Conservation (phyloP, 2,329 filamentous ascomycete genomes). For the Beauveria brongniartii region DNA sequence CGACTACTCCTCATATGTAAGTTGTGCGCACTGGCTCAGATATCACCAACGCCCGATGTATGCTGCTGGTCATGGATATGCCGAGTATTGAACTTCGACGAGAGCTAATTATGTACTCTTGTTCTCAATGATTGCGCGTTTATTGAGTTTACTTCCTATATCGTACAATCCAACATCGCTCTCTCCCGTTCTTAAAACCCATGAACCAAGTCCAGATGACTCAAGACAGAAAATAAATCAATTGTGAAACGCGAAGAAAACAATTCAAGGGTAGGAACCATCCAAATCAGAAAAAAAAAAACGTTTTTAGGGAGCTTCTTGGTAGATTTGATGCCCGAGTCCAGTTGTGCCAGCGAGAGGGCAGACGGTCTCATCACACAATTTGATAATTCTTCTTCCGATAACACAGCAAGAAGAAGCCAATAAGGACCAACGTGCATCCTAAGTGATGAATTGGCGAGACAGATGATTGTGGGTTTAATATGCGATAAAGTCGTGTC, state of each 20-base stretch:
- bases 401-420: not conserved
- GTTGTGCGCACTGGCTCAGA: too few relatives aligned
- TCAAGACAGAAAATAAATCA: not conserved
- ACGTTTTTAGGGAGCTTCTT: not conserved
- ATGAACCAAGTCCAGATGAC: not conserved
- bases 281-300: not conserved
- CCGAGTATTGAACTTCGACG: not conserved
- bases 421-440: not conserved
- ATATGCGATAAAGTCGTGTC: not conserved
- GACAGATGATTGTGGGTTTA: not conserved
- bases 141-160: constrained; percentile 9
- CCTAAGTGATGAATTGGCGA: not conserved
- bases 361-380: not conserved
- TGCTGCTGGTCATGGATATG: too few relatives aligned
- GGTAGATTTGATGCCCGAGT: not conserved
- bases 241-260: not conserved
- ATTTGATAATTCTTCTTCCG: not conserved
- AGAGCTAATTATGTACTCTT: not conserved
- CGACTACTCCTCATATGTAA: too few relatives aligned
- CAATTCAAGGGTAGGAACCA: not conserved
- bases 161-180: constrained; percentile 6
- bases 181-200: not conserved
- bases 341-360: not conserved
- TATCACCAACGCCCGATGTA: too few relatives aligned
- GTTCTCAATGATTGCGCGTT: constrained; percentile 2